phyloP scores from a whole-genome alignment of 2,329 filamentous ascomycete genomes.

The Fusarium sp. region DNA sequence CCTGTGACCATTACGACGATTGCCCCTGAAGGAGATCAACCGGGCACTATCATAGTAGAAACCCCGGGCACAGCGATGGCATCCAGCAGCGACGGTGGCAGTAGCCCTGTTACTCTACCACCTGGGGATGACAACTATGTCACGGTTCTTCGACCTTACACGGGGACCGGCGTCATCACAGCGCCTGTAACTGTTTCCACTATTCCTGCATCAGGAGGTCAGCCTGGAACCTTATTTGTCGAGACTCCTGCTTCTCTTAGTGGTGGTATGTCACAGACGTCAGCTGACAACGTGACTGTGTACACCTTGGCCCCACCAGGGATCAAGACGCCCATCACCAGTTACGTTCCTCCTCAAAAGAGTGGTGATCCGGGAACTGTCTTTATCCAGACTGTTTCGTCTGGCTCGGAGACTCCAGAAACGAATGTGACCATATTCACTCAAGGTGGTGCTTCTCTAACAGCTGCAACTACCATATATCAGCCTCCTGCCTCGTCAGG shows the following conservation, averaged over 20 bases:
- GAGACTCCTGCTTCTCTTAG: constrained; percentile 5
- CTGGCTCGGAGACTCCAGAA: too few relatives aligned
- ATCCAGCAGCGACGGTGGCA: too few relatives aligned
- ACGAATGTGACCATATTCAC: too few relatives aligned
- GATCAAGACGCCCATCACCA: too few relatives aligned
- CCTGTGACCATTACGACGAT: background rate
- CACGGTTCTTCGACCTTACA: constrained; percentile 9
- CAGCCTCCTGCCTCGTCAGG: background rate
- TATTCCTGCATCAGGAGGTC: background rate
- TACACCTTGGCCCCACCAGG: too few relatives aligned
- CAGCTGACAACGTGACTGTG: too few relatives aligned
- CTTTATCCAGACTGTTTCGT: too few relatives aligned
- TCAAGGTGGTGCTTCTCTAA: too few relatives aligned
- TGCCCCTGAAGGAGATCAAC: constrained; percentile 2
- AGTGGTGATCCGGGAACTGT: too few relatives aligned
- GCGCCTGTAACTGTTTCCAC: constrained; percentile 6
- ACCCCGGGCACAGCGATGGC: background rate
- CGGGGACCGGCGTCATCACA: constrained; percentile 7
- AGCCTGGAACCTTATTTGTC: constrained; percentile 17
- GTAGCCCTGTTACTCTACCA: background rate
- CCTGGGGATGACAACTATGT: background rate
- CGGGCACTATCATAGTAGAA: constrained; percentile 23
- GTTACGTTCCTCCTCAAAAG: too few relatives aligned
- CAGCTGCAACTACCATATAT: too few relatives aligned
- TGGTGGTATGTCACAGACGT: too few relatives aligned